Evolutionary conservation across 306 rosid genomes (phyloP).

Genomic region (Acacia acuminata): DNA sequence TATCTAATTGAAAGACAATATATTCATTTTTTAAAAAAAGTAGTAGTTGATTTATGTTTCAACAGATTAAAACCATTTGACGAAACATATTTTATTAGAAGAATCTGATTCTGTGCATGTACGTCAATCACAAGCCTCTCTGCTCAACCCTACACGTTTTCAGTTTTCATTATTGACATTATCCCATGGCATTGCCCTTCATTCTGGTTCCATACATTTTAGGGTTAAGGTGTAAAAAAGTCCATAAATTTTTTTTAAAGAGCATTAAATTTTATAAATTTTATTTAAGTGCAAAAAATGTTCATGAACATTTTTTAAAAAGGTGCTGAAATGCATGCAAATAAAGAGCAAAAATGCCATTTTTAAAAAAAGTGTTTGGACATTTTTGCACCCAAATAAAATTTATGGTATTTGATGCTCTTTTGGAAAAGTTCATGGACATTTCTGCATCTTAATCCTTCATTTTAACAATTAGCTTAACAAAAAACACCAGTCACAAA

Average conservation of each 20-base stretch:
- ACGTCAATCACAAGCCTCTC: constrained; percentile 18
- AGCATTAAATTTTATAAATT: no score
- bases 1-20: neutral
- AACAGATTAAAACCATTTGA: constrained; percentile 10
- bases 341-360: no score
- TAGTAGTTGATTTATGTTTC: neutral
- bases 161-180: neutral
- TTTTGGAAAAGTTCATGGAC: no score
- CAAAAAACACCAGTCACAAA: neutral
- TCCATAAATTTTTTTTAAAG: no score
- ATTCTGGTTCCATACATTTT: neutral
- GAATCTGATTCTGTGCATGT: constrained; percentile 34
- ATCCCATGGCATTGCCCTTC: neutral
- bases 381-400: no score
- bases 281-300: no score
- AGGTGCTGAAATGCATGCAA: no score
- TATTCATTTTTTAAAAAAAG: constrained; percentile 3
- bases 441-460: neutral
- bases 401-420: no score
- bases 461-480: no score
- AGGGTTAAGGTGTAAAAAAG: no score
- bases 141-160: neutral
- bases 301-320: no score
- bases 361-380: no score
- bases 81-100: neutral